Percentiles rank a stretch among this genome's conserved stretches.
phyloP scores from a whole-genome alignment of 345 rosid species.

The Pelargonium nanum region DNA sequence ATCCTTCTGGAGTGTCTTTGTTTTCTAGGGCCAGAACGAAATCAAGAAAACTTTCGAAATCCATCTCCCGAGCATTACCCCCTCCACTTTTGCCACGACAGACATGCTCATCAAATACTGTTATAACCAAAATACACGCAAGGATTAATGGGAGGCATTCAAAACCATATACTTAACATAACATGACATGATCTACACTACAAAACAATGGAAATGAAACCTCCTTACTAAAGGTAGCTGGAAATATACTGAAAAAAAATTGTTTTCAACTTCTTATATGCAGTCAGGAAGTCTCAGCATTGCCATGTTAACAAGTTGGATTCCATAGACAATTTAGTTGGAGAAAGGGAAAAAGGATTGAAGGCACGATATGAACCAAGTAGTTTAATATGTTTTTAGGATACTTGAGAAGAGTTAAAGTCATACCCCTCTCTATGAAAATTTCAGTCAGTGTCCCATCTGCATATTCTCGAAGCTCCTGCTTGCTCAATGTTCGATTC shows the following conservation, averaged over 20 bases:
- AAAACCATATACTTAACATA: too few species aligned
- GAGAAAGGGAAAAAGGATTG: too few species aligned
- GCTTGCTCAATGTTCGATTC: constrained; percentile 89
- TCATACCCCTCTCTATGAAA: constrained; percentile 83
- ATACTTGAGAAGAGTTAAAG: neutral
- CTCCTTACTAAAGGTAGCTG: too few species aligned
- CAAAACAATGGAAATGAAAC: too few species aligned
- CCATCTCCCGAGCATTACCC: constrained; percentile 83
- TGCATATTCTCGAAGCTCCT: constrained; percentile 90
- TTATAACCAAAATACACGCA: constrained; percentile 9
- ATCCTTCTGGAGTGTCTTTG: constrained; percentile 92
- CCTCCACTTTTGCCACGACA: constrained; percentile 63
- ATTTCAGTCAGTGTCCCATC: constrained; percentile 94
- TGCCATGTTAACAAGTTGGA: too few species aligned
- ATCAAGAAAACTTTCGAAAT: constrained; percentile 82
- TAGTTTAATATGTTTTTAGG: neutral
- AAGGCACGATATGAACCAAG: too few species aligned
- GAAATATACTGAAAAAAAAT: too few species aligned
- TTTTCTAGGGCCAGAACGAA: constrained; percentile 92
- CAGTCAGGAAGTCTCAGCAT: too few species aligned
- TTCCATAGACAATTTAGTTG: too few species aligned
- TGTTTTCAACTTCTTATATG: too few species aligned
- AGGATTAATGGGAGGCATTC: constrained; percentile 6
- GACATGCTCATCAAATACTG: constrained; percentile 93
- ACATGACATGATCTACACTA: too few species aligned